Evolutionary conservation across 2,329 filamentous ascomycete genomes (phyloP).

Genomic region (Apiospora rasikravindrae): DNA sequence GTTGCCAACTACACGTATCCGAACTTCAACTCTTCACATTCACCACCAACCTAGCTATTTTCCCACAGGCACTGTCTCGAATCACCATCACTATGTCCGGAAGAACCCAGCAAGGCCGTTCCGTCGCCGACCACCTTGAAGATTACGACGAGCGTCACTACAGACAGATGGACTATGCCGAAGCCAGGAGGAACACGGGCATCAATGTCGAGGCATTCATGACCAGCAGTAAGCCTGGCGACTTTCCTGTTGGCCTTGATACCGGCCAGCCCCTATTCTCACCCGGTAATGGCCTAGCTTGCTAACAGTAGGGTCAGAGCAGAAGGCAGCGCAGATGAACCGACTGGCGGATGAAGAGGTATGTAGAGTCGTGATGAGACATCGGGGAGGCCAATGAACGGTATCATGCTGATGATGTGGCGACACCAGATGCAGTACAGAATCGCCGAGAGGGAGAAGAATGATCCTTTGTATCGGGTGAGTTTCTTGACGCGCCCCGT

Average conservation of each 20-base stretch:
- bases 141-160: constrained; percentile 7
- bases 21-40: background rate
- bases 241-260: too few relatives aligned
- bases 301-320: background rate
- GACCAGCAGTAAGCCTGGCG: background rate
- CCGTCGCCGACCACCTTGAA: background rate
- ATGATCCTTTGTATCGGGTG: constrained; percentile 33
- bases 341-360: background rate
- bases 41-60: background rate
- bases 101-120: background rate
- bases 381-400: background rate
- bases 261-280: too few relatives aligned
- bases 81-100: background rate
- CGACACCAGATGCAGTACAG: constrained; percentile 27
- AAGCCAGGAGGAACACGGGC: background rate
- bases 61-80: too few relatives aligned
- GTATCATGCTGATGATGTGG: background rate
- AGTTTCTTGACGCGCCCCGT: background rate
- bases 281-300: background rate
- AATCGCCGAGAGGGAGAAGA: constrained; percentile 33
- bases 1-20: background rate
- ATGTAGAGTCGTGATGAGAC: background rate
- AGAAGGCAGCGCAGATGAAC: background rate
- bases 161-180: background rate
- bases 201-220: background rate